Evolutionary conservation across 805 yeast species (phyloP), one percentile per base, ranked within the genome.

Genomic region (Saturnispora gosingensis): DNA sequence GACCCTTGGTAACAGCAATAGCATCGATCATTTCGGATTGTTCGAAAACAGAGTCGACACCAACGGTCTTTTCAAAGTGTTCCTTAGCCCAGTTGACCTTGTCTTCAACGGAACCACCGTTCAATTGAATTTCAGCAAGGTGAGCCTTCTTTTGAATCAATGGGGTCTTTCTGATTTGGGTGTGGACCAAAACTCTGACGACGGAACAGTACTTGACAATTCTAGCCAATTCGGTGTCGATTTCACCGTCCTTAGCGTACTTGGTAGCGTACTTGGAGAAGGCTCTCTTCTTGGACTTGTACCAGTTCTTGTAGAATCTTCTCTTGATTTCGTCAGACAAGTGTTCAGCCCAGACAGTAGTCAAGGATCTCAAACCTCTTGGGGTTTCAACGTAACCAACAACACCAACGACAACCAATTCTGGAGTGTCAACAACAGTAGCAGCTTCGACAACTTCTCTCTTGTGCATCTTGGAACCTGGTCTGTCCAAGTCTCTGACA

Each of bases 241-340:
- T 76, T 72, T 84, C 83, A 71, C 85, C 82, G 72, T 88, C 89
- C 73, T 83, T 81, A 67, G 97, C 86, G 85, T 90, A 91, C 83
- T 93, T 91, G 76, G 93, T 85, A 75, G 98, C 85, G 88, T 93
- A 93, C 81, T 91, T 90, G 87, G 98, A 87, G 95, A 93, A 93
- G 71, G 99, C 99, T 91, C 90, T 90, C 96, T 93, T 93, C 91
- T 93, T 93, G 67, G 97, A 85, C 85, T 90, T 90, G 96, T 88
- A 93, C 99, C 99, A 93, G 96, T 91, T 93, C 88, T 90, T 93
- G 97, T 93, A 93, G 96, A 93, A 93, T 83, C 97, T 88, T 84
- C 99, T 88, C 87, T 85, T 91, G 77, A 93, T 83, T 80, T 93
- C 99, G 74, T 93, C 99, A 71, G 96, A 86, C 73, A 93, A 83